phyloP scores from a whole-genome alignment of 441 rosid genomes.

The Adansonia rubrostipa region DNA sequence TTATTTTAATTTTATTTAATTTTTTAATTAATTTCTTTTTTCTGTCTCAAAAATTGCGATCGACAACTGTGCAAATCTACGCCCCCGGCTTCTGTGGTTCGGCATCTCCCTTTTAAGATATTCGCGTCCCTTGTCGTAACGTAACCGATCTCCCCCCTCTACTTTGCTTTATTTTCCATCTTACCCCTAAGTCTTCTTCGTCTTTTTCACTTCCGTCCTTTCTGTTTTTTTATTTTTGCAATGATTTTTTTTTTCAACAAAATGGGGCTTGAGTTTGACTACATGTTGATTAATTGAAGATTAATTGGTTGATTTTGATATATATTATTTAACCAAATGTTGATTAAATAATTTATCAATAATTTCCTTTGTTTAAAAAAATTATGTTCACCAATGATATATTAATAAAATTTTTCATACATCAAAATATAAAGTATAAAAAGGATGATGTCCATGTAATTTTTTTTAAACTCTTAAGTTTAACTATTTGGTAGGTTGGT shows the following conservation, averaged over 20 bases:
- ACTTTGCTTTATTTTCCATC: not conserved
- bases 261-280: slow-evolving; percentile 1
- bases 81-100: slow-evolving; percentile 22
- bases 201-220: not conserved
- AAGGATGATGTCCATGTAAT: no score
- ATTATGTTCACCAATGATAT: no score
- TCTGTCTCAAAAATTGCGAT: not conserved
- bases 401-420: no score
- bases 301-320: not conserved
- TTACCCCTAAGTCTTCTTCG: not conserved
- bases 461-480: not conserved
- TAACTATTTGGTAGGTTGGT: not conserved
- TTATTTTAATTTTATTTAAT: not conserved
- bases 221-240: not conserved
- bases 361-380: no score
- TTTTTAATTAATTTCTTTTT: not conserved
- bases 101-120: slow-evolving; percentile 35
- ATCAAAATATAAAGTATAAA: no score
- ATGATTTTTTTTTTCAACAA: slow-evolving; percentile 1
- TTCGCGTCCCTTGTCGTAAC: slow-evolving; percentile 42
- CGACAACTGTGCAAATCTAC: slow-evolving; percentile 16
- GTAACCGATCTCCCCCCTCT: slow-evolving; percentile 30
- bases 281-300: no score
- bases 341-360: no score
- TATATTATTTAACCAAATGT: no score